Conservation (phyloP, 2,329 filamentous ascomycete genomes). For the Fusarium sp. region DNA sequence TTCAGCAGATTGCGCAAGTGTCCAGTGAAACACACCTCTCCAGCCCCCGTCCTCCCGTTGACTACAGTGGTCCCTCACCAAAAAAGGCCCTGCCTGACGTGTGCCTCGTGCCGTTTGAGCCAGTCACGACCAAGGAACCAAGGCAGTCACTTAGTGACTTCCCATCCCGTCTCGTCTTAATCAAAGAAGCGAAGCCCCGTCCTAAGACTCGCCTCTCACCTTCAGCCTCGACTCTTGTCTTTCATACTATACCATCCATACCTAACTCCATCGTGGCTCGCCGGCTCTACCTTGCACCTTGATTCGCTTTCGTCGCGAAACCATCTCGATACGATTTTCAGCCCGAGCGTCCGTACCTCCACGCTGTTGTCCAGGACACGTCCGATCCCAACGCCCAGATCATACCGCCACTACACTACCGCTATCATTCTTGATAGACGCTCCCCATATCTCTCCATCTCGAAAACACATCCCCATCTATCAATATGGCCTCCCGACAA, state of each 20-base stretch:
- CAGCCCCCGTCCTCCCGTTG: slow-evolving; percentile 35
- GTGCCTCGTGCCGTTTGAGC: slow-evolving; percentile 42
- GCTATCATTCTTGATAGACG: slow-evolving; percentile 27
- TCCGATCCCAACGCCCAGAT: slow-evolving; percentile 43
- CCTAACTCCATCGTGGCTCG: slow-evolving; percentile 19
- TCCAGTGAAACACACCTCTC: slow-evolving; percentile 9
- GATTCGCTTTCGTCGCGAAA: slow-evolving; percentile 25
- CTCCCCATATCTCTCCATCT: slow-evolving; percentile 37
- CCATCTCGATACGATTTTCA: slow-evolving; percentile 28
- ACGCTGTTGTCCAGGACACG: slow-evolving; percentile 46
- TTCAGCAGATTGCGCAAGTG: slow-evolving; percentile 11
- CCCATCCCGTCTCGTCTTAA: slow-evolving; percentile 37
- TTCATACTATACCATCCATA: slow-evolving; percentile 13
- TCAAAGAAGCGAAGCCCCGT: slow-evolving; percentile 41
- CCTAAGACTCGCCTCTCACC: slow-evolving; percentile 41
- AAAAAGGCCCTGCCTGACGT: slow-evolving; percentile 44
- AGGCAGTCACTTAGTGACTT: slow-evolving; percentile 44
- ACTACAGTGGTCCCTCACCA: slow-evolving; percentile 39
- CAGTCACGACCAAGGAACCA: slow-evolving; percentile 41
- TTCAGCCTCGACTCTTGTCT: slow-evolving; percentile 41
- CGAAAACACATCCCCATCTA: slow-evolving; percentile 44
- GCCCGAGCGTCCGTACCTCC: slow-evolving; percentile 35
- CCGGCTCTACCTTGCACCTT: slow-evolving; percentile 20
- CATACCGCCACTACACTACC: slow-evolving; percentile 43
- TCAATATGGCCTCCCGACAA: slow-evolving; percentile 86